Conservation (phyloP, 345 rosid genomes). For the Salix viminalis region DNA sequence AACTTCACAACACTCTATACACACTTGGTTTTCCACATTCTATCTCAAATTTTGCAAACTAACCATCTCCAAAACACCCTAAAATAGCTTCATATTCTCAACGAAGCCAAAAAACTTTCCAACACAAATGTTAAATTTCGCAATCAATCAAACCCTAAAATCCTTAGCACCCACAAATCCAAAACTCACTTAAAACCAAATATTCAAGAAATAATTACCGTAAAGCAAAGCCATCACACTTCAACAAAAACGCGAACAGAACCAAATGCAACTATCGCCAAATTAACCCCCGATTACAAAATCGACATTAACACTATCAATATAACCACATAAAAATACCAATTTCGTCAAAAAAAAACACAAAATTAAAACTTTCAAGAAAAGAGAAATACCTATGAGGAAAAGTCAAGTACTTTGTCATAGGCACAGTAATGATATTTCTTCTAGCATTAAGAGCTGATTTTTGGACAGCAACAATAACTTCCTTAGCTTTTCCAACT, state of each 20-base stretch:
- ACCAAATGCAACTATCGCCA: background rate
- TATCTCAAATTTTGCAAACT: background rate
- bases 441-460: slow-evolving; percentile 71
- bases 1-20: background rate
- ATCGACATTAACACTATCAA: background rate
- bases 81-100: background rate
- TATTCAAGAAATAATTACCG: background rate
- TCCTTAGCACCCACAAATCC: background rate
- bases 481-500: slow-evolving; percentile 82
- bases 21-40: background rate
- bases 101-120: background rate
- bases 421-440: slow-evolving; percentile 67
- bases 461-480: slow-evolving; percentile 73
- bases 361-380: background rate
- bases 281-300: background rate
- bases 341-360: background rate
- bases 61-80: background rate
- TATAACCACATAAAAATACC: background rate
- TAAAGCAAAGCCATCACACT: background rate
- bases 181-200: background rate
- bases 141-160: background rate
- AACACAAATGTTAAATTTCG: background rate
- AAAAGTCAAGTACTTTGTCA: slow-evolving; percentile 86
- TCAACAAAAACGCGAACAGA: background rate
- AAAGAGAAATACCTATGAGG: slow-evolving; percentile 61